Evolutionary conservation across 2,329 filamentous ascomycete genomes (phyloP).

Genomic region (Hypoxylon rubiginosum): DNA sequence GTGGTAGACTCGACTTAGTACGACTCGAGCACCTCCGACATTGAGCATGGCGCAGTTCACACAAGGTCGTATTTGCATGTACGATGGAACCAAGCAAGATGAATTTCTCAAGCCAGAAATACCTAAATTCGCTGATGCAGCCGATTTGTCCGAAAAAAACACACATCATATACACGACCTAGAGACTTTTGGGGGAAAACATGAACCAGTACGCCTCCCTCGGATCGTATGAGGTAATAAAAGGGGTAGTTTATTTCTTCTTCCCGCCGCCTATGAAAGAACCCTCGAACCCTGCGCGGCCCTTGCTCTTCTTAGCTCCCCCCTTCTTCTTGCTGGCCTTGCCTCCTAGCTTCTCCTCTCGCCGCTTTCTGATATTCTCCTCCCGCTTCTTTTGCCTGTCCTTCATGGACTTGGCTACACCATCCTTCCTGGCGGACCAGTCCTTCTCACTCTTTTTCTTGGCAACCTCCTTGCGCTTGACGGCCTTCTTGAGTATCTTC

Average conservation of each 20-base stretch:
- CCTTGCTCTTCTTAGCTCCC: conserved; percentile 61
- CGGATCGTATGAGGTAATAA: neutral
- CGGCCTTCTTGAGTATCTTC: conserved; percentile 87
- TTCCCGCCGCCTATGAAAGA: conserved; percentile 73
- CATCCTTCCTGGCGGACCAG: conserved; percentile 81
- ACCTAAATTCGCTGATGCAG: conserved; percentile 8
- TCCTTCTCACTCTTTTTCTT: conserved; percentile 95
- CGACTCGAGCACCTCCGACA: no score
- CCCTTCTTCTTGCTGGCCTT: conserved; percentile 70
- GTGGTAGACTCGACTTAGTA: no score
- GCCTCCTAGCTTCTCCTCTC: conserved; percentile 77
- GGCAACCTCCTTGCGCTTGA: conserved; percentile 90
- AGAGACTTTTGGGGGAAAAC: neutral
- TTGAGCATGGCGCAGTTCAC: no score
- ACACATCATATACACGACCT: conserved; percentile 10
- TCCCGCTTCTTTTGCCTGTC: conserved; percentile 86
- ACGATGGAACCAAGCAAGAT: neutral
- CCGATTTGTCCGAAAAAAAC: conserved; percentile 5
- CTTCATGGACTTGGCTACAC: conserved; percentile 81
- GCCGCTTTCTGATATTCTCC: conserved; percentile 80
- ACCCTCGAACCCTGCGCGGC: conserved; percentile 73
- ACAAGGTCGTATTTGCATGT: no score
- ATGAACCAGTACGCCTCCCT: neutral
- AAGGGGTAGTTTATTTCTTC: conserved; percentile 49
- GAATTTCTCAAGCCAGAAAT: neutral